Conservation (phyloP, 352 stramenopile species). For the Paralagenidium karlingii region DNA sequence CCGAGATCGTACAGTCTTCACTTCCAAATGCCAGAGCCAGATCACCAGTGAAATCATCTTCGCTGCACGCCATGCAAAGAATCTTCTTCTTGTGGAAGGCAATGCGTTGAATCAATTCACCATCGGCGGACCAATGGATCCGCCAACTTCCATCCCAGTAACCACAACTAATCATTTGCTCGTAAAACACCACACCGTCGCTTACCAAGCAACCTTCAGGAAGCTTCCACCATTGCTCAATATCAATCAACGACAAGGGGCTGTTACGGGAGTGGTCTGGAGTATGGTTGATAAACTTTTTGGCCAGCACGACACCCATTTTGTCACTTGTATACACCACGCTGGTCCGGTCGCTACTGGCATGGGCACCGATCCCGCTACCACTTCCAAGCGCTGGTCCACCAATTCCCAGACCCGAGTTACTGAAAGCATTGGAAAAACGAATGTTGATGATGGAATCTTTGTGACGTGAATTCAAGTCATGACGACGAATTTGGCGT, state of each 20-base stretch:
- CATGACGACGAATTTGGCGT: slow-evolving; percentile 67
- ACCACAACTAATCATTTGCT: slow-evolving; percentile 83
- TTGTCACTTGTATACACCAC: slow-evolving; percentile 75
- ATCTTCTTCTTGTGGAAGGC: slow-evolving; percentile 84
- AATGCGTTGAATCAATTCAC: slow-evolving; percentile 72
- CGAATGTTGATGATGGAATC: slow-evolving; percentile 53
- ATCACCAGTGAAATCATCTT: slow-evolving; percentile 80
- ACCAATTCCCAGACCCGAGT: slow-evolving; percentile 30
- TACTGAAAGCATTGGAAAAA: slow-evolving; percentile 58
- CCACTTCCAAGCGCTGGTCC: slow-evolving; percentile 46
- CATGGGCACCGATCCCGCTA: slow-evolving; percentile 55
- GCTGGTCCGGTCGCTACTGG: slow-evolving; percentile 39
- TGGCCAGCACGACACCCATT: slow-evolving; percentile 61
- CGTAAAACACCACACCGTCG: slow-evolving; percentile 77
- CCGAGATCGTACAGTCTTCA: slow-evolving; percentile 75
- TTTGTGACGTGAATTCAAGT: slow-evolving; percentile 59
- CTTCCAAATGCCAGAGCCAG: slow-evolving; percentile 72
- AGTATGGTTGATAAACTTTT: slow-evolving; percentile 58
- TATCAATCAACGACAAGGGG: slow-evolving; percentile 67
- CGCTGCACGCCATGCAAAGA: slow-evolving; percentile 70
- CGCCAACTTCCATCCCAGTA: slow-evolving; percentile 83
- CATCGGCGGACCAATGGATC: slow-evolving; percentile 78
- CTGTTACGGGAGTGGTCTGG: slow-evolving; percentile 53
- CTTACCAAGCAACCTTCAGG: slow-evolving; percentile 54
- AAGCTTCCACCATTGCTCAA: slow-evolving; percentile 82